Base-by-base conservation (phyloP, 306 rosid species). In the Sindora glabra region DNA sequence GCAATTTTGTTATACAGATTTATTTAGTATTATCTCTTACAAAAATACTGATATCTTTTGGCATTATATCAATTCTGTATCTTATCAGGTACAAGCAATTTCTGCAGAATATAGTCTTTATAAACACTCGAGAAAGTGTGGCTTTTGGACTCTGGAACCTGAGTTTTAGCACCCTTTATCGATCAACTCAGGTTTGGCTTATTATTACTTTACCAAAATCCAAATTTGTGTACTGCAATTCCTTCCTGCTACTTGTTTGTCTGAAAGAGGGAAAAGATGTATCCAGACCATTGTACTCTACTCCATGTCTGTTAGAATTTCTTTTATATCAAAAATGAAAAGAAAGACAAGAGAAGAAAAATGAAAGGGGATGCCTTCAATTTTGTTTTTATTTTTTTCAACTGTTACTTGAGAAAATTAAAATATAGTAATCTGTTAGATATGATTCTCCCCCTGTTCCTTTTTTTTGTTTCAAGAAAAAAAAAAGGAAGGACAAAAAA, bases 131-230 rank as follows among this genome's bases (percentile, higher is more conserved):
- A 57, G 86, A 89, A 70, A 89, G 94, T 65, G 70, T 71, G 71
- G 86, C 85, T 59, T 54, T 70, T 81, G 96, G 90, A 38, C 44
- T 89, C 2, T 89, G 89, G 96, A 76, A 37, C 75, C 39, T 80
- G 73, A 83, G 84, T 66, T 89, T 89, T 58, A 57, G 29, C 68
- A 58, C 72, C 51, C 77, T 89, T 21, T 89, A 78, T 38, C 94
- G 89, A 17, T 80, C 80, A 49, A 85, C 84, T 21, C 94, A 89
- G 96, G 96, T 89, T 51, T 68, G 45, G 11, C 52, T 60, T 48
- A 14, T 38, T 23, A 59, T 73, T 42, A 15, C 24, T 53, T 62
- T 16, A 15, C 12, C 22, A 17, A 60, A 40, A 22, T 19, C 40
- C 17, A 37, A 47, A 29, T 10, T 40, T 49, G 56, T 48, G n/a